Evolutionary conservation across 306 rosid species (phyloP), one percentile per base, ranked within the genome.

Genomic region (Prunus dulcis): DNA sequence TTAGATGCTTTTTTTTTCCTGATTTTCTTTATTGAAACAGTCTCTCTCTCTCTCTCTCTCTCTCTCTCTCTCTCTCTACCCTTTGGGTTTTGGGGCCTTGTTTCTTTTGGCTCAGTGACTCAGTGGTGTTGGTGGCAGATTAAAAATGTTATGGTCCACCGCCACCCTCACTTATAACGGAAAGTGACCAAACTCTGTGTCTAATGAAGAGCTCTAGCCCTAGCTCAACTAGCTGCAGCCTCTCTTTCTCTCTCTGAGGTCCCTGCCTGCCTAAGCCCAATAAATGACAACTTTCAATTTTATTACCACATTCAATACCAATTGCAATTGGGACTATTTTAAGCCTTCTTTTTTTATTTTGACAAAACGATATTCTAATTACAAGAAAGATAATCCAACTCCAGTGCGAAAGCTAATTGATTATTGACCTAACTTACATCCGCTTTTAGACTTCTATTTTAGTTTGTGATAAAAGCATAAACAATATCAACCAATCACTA

Each of bases 141-240:
- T 78, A n/a, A 77, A 80, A 69, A 51, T 57, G 43, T 67, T 56
- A 80, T 84, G 96, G 90, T 82, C 93, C 96, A 86, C 53, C 53
- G 78, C 91, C 86, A 83, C 89, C 86, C 87, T 81, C 82, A 83
- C 87, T 88, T 83, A 87, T 68, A 73, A 83, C 78, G 80, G 95
- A 91, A 82, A 91, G 84, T 85, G 95, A 89, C 97, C 49, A 30
- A 56, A 4, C 25, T 11, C 23, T 28, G 55, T 19, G n/a, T 18
- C 9, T 38, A 38, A 38, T 38, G 9, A 38, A 38, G 43, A 38
- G 43, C 43, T 38, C 9, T 7, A 38, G 43, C 12, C 52, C 15
- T 47, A 47, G 52, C 52, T 47, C 15, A 47, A 13, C 15, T 47
- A 47, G 52, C 73, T 56, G 73, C 53, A 13, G 14, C 53, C 53